Base-by-base conservation (phyloP, 441 rosid species). In the Erodium trifolium region DNA sequence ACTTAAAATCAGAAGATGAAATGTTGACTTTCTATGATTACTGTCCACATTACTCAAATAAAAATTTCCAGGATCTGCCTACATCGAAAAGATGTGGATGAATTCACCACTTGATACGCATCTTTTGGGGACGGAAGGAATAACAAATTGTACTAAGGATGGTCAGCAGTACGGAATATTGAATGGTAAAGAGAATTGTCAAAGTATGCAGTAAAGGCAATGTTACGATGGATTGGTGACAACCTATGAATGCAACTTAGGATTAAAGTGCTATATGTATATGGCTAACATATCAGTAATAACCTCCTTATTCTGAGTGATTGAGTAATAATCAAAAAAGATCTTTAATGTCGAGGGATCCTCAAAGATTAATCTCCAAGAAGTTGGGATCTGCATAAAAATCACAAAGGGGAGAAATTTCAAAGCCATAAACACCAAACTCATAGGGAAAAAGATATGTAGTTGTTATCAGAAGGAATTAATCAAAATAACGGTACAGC, bases 281-380 rank as follows among this genome's bases (percentile, higher is more conserved):
- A 34, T 34, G 37, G 37, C 3, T 34, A 34, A 34, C 37, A 34
- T 34, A 4, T 34, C 4, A 34, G 3, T 34, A 3, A 65, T 9
- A 27, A 77, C 79, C 76, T 77, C 76, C 64, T 77, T 77, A 37
- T 67, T 51, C 45, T 55, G 68, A 60, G 74, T 75, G 31, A 73
- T 62, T 55, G 71, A 45, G 62, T 77, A 77, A 53, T 77, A 77
- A 65, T 77, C 72, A 55, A 77, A 77, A 57, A 73, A 77, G 23
- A 51, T 70, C 72, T 77, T 71, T 51, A 77, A 65, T n/a, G 79
- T 77, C 62, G 77, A 67, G 16, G 74, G 70, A 67, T 77, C 79
- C 66, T 77, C 77, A 39, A 77, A 37, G 53, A 73, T 60, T 45
- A 66, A 49, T 65, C 70, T 77, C 79, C 77, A 77, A 65, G 73